Conservation (phyloP, 1,284 basidiomycete species). For the Puccinia horiana region DNA sequence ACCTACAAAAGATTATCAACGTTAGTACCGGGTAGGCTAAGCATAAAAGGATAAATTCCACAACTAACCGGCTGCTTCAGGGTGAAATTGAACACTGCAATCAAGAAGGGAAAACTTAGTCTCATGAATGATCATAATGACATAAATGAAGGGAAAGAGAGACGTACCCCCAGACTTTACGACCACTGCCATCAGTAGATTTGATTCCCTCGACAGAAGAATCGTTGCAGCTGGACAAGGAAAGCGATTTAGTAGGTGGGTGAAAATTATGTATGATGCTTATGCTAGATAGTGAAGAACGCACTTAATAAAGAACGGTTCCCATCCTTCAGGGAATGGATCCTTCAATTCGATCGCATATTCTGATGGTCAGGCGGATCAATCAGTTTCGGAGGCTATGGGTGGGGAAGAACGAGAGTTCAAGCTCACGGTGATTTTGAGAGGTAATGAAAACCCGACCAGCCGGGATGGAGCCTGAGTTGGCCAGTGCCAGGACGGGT, state of each 20-base stretch:
- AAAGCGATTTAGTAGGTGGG: slow-evolving; percentile 2
- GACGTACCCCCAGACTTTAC: slow-evolving; percentile 77
- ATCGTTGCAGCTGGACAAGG: slow-evolving; percentile 59
- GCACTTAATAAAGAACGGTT: slow-evolving; percentile 96
- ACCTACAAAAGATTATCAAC: slow-evolving; percentile 12
- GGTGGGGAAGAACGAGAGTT: slow-evolving; percentile 51
- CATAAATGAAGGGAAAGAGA: not conserved
- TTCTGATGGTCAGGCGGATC: slow-evolving; percentile 63
- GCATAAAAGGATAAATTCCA: not conserved
- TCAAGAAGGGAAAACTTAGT: not conserved
- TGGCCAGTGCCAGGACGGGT: slow-evolving; percentile 89
- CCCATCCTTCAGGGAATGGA: slow-evolving; percentile 90
- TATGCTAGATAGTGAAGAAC: slow-evolving; percentile 34
- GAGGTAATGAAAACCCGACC: slow-evolving; percentile 94
- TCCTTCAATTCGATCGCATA: slow-evolving; percentile 90
- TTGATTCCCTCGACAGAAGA: slow-evolving; percentile 97
- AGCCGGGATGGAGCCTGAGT: slow-evolving; percentile 84
- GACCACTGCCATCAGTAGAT: slow-evolving; percentile 79
- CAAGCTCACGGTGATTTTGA: slow-evolving; percentile 57
- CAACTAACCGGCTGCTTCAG: slow-evolving; percentile 49
- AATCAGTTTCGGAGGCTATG: slow-evolving; percentile 67
- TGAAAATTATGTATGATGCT: not conserved
- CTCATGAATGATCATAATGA: not conserved
- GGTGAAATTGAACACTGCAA: slow-evolving; percentile 47
- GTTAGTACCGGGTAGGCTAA: not conserved